phyloP scores from a whole-genome alignment of 2,329 filamentous ascomycete species.

The Colletotrichum agaves region DNA sequence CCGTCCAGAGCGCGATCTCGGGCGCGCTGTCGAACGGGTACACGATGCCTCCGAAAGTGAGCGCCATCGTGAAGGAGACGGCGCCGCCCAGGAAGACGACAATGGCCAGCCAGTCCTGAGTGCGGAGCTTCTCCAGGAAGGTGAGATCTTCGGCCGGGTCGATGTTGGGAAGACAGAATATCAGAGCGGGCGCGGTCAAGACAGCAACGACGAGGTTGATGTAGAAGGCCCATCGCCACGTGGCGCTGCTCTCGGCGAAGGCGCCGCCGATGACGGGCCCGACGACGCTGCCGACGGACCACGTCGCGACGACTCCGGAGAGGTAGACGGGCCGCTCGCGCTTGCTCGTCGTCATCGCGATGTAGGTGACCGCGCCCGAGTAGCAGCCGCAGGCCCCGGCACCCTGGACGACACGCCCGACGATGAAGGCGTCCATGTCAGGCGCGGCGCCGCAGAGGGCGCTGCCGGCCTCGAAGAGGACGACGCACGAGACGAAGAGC shows the following conservation, averaged over 20 bases:
- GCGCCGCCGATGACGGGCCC: constrained; percentile 57
- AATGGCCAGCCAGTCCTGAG: constrained; percentile 58
- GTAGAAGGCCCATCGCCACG: constrained; percentile 59
- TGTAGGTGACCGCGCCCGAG: constrained; percentile 42
- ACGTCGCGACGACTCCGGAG: constrained; percentile 35
- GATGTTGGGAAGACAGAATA: constrained; percentile 41
- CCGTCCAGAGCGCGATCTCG: constrained; percentile 57
- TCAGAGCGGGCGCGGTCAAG: constrained; percentile 43
- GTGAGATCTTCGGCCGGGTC: not conserved
- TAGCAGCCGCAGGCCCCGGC: constrained; percentile 54
- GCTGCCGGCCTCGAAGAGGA: constrained; percentile 44
- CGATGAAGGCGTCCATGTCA: constrained; percentile 55
- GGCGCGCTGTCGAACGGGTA: constrained; percentile 58
- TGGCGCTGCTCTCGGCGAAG: constrained; percentile 50
- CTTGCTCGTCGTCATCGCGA: constrained; percentile 11
- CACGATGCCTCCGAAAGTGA: constrained; percentile 59
- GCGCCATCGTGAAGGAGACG: constrained; percentile 54
- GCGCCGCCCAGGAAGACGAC: constrained; percentile 54
- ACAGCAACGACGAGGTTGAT: constrained; percentile 62
- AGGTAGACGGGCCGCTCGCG: not conserved
- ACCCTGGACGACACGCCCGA: constrained; percentile 55
- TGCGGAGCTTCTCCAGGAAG: constrained; percentile 40
- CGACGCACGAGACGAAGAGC: constrained; percentile 44
- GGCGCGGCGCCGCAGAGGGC: constrained; percentile 53
- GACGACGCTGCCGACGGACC: constrained; percentile 55